These are phyloP conservation scores for Micractinium conductrix DNA, from an alignment of 139 green algal species.

Conservation along the genomic window DNA sequence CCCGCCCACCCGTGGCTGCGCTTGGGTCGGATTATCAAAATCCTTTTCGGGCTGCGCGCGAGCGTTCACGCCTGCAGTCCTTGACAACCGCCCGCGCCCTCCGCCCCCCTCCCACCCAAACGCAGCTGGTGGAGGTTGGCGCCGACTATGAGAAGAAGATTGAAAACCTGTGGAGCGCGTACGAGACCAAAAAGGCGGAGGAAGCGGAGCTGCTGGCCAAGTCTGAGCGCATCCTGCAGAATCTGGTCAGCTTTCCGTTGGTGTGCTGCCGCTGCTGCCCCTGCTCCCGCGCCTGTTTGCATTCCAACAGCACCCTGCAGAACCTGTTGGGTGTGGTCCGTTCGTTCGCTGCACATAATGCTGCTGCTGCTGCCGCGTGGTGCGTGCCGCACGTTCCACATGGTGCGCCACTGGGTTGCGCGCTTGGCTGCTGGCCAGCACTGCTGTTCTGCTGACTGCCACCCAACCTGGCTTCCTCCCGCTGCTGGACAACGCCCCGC, in stretches of 20 bases:
- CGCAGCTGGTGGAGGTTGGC: neutral
- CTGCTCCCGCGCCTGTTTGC: neutral
- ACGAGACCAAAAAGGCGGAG: neutral
- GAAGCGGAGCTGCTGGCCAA: constrained; percentile 28
- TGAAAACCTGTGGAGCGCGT: neutral
- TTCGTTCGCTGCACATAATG: neutral
- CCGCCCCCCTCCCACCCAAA: neutral
- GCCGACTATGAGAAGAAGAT: constrained; percentile 13
- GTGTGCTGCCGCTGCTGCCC: neutral
- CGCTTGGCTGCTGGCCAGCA: too few species aligned
- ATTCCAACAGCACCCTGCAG: neutral
- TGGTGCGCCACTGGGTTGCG: too few species aligned
- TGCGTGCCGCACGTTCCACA: too few species aligned
- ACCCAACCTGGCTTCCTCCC: too few species aligned
- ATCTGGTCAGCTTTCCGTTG: neutral
- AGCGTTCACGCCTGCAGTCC: too few species aligned
- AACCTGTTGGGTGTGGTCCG: neutral
- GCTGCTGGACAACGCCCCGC: too few species aligned
- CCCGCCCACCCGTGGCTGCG: too few species aligned
- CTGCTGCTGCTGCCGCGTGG: too few species aligned
- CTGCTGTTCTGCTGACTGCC: too few species aligned
- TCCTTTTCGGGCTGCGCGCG: too few species aligned
- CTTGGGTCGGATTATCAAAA: too few species aligned
- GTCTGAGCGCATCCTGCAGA: constrained; percentile 11
- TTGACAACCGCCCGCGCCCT: too few species aligned